Evolutionary conservation across 1,284 basidiomycete genomes (phyloP).

Genomic region (Gomphus bonarii): DNA sequence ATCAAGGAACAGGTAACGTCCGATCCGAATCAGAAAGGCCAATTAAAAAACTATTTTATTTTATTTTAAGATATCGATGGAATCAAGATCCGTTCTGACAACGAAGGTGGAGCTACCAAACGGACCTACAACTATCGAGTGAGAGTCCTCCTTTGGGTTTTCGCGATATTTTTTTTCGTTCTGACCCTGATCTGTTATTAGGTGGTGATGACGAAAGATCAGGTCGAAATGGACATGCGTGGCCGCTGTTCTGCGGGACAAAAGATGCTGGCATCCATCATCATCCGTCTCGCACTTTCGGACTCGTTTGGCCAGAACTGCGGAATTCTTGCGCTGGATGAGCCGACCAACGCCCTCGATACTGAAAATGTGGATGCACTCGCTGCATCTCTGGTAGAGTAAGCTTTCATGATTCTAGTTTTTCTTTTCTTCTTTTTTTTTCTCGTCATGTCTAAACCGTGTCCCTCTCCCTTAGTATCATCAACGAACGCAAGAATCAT

Average conservation of each 20-base stretch:
- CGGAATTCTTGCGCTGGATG: slow-evolving; percentile 94
- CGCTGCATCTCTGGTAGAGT: slow-evolving; percentile 88
- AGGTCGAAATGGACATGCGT: slow-evolving; percentile 99
- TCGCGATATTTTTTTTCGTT: slow-evolving; percentile 9
- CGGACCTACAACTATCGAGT: slow-evolving; percentile 98
- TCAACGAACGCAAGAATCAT: slow-evolving; percentile 81
- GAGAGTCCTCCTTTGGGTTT: slow-evolving; percentile 20
- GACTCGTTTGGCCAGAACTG: slow-evolving; percentile 98
- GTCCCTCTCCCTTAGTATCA: slow-evolving; percentile 51
- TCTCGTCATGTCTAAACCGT: slow-evolving; percentile 8
- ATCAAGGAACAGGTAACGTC: slow-evolving; percentile 86
- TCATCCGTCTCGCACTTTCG: slow-evolving; percentile 94
- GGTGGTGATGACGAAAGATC: slow-evolving; percentile 98
- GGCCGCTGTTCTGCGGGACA: slow-evolving; percentile 97
- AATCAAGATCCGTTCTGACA: slow-evolving; percentile 91
- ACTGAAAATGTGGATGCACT: slow-evolving; percentile 94
- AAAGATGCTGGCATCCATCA: slow-evolving; percentile 98
- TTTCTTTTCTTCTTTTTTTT: not conserved
- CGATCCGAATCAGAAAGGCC: not conserved
- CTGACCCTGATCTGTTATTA: slow-evolving; percentile 24
- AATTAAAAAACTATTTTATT: not conserved
- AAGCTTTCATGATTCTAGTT: slow-evolving; percentile 24
- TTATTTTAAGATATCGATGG: slow-evolving; percentile 97
- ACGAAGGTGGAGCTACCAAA: slow-evolving; percentile 77
- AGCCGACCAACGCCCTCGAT: slow-evolving; percentile 97